These are phyloP conservation scores for Stephania yunnanensis DNA, from an alignment of 164 flowering plant genomes.

Conservation along the genomic window DNA sequence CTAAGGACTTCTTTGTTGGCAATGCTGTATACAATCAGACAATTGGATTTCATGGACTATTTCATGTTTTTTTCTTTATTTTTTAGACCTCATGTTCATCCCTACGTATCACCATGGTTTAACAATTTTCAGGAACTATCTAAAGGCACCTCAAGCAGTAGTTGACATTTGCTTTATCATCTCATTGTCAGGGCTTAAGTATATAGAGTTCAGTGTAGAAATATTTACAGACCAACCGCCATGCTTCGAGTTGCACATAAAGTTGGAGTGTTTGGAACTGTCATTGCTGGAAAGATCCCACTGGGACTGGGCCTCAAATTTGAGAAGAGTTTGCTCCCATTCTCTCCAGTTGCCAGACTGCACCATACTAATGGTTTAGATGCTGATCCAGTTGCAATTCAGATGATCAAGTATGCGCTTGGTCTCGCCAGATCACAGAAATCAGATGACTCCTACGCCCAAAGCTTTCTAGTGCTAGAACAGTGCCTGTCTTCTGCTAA, in stretches of 20 bases:
- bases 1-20: too few species aligned
- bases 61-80: too few species aligned
- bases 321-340: conserved; percentile 1
- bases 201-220: neutral
- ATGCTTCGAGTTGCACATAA: conserved; percentile 27
- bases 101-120: neutral
- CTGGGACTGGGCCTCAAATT: neutral
- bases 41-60: too few species aligned
- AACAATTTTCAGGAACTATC: neutral
- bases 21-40: too few species aligned
- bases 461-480: conserved; percentile 61
- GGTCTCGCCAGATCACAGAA: conserved; percentile 57
- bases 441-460: conserved; percentile 78
- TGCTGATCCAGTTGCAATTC: conserved; percentile 46
- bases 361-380: conserved; percentile 20
- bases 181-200: neutral
- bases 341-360: conserved; percentile 22
- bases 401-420: conserved; percentile 77
- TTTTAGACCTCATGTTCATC: neutral
- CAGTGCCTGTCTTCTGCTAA: conserved; percentile 61
- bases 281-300: conserved; percentile 8
- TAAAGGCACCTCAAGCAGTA: neutral
- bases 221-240: neutral
- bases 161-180: neutral
- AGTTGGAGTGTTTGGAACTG: conserved; percentile 15